phyloP scores from a whole-genome alignment of 805 yeast species.

The Schizosaccharomyces octosporus region DNA sequence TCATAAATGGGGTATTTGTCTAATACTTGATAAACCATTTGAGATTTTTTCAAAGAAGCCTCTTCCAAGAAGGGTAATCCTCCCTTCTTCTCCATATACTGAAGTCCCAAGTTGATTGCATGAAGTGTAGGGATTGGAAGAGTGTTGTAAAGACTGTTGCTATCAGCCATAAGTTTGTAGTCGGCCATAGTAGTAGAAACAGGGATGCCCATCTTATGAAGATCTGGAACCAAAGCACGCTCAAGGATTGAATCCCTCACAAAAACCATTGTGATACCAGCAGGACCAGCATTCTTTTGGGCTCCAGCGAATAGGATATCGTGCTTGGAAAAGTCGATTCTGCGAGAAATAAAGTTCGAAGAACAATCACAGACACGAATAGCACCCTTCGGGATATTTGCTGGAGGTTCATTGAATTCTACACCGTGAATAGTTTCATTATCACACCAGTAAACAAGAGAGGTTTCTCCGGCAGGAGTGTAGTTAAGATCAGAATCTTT shows the following conservation, averaged over 20 bases:
- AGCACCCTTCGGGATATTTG: constrained; percentile 33
- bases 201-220: constrained; percentile 39
- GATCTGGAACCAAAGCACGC: constrained; percentile 31
- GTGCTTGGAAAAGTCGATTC: constrained; percentile 56
- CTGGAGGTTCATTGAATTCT: constrained; percentile 38
- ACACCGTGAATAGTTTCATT: constrained; percentile 94
- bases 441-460: constrained; percentile 78
- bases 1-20: constrained; percentile 39
- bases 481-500: constrained; percentile 27
- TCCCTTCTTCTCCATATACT: constrained; percentile 36
- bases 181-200: constrained; percentile 73
- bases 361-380: constrained; percentile 89
- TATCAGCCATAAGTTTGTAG: constrained; percentile 60
- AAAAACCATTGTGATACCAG: constrained; percentile 82
- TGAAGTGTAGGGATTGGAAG: constrained; percentile 83
- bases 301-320: constrained; percentile 78
- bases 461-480: constrained; percentile 31
- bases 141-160: constrained; percentile 87
- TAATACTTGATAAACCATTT: constrained; percentile 34
- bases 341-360: constrained; percentile 65
- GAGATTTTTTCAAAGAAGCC: constrained; percentile 37
- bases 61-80: constrained; percentile 42
- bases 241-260: constrained; percentile 59
- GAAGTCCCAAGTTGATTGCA: constrained; percentile 55
- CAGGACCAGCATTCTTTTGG: constrained; percentile 90